These are phyloP conservation scores for Paracoccidioides brasiliensis DNA, from an alignment of 2,329 filamentous ascomycete species.

Conservation along the genomic window DNA sequence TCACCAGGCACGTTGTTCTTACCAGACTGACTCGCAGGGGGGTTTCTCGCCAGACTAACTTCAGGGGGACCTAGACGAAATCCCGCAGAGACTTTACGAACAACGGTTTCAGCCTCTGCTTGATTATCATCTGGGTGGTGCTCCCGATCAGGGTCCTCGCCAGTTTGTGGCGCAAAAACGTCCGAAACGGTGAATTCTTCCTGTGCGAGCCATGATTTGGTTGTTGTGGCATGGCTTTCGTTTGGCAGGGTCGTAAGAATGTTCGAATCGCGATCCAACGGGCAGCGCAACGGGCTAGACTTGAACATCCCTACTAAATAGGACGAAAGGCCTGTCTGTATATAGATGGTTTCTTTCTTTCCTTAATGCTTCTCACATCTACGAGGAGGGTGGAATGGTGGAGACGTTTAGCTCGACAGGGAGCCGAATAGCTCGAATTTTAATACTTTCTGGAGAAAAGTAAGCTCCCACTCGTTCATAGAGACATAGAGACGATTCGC, in stretches of 20 bases:
- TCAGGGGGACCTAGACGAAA: conserved; percentile 8
- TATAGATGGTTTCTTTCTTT: neutral
- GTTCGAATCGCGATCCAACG: conserved; percentile 4
- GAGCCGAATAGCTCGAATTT: neutral
- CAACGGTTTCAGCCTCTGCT: neutral
- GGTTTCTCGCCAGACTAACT: conserved; percentile 5
- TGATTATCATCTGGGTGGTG: neutral
- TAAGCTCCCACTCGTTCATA: neutral
- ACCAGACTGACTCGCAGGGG: neutral
- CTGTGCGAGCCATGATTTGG: conserved; percentile 7
- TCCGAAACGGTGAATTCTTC: conserved; percentile 13
- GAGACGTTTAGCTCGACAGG: neutral
- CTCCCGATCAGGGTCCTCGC: neutral
- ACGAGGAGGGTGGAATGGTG: neutral
- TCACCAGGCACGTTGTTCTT: neutral
- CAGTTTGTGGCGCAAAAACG: conserved; percentile 12
- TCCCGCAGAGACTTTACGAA: neutral
- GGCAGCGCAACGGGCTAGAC: conserved; percentile 3
- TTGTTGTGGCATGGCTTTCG: conserved; percentile 1
- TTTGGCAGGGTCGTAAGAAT: conserved; percentile 3
- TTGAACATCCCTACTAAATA: conserved; percentile 1
- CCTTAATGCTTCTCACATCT: neutral
- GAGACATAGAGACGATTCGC: neutral
- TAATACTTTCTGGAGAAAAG: neutral
- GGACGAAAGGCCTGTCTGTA: neutral